Evolutionary conservation across 176 grass and related monocot genomes (phyloP), one percentile per base, ranked within the genome.

Genomic region (Luzula sylvatica): DNA sequence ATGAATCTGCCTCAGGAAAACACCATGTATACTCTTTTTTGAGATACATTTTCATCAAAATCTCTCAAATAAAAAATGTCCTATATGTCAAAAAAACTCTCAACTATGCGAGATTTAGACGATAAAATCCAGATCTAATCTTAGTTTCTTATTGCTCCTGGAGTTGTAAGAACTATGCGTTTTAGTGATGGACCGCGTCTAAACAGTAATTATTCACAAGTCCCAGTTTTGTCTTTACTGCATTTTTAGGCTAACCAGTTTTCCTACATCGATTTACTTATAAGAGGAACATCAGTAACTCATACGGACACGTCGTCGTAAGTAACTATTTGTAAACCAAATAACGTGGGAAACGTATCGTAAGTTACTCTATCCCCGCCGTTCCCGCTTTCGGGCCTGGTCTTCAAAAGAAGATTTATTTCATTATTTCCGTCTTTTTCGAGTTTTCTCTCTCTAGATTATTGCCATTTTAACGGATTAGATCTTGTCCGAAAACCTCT

Each of bases 351-450:
- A 18, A 29, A 26, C 15, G 41, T 11, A 19, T 46, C n/a, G n/a
- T 48, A 21, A 49, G 24, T 64, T 64, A 46, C 43, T 49, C 8
- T 48, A 35, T 7, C 47, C 59, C 59, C 59, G 59, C 59, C 59
- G 59, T 64, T 64, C 59, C 59, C 59, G 59, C 59, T 64, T 64
- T 49, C 24, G 42, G 42, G 29, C 8, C 42, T 3, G 28, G 25
- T 28, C 43, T 44, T 11, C 7, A 35, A 35, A 35, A 35, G 5
- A 35, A 28, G 35, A 25, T 61, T n/a, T 58, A 11, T 56, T 56
- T 55, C 17, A 26, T 1, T 15, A 14, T 35, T n/a, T 40, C 16
- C 20, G 1, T 60, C n/a, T 44, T 26, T 61, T 19, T 14, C 11
- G 11, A 7, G 14, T 6, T 60, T 23, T 54, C 23, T 28, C 40